Evolutionary conservation across 208 protist species (phyloP), one percentile per base, ranked within the genome.

Genomic region (Crithidia bombi): DNA sequence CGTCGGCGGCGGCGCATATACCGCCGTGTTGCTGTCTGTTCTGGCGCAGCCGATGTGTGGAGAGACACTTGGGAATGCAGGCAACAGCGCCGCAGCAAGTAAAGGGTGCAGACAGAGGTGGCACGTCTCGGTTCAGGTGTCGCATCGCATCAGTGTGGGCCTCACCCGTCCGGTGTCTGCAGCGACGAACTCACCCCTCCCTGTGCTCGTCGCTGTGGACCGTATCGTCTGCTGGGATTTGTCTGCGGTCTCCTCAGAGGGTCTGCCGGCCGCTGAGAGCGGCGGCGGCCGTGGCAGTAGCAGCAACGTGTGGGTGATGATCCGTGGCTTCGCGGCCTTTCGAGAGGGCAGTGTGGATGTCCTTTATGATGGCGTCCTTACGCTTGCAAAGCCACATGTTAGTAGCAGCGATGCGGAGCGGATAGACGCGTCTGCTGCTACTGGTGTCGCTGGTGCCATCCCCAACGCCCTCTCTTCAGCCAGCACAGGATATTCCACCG

Each of bases 341-440:
- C 15, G 9, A 14, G 46, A 66, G 12, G 61, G 47, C 12, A 9
- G 21, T 19, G 61, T 11, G 0, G n/a, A 36, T n/a, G 33, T 25
- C 4, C 30, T 77, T 17, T 33, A 66, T 30, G 38, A 52, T 5
- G 71, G 71, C 30, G 33, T 77, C 46, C 67, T 70, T 33, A 49
- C 44, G 44, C 32, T 71, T 39, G 5, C 33, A 5, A 32, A 19
- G 5, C 35, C 6, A 19, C 32, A 21, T 28, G 2, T n/a, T 4
- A 11, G 28, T 19, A 39, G 15, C 6, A 6, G 32, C 2, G 28
- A 21, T 19, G 52, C 36, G 19, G 19, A 57, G 6, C 5, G 12
- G 3, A 35, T 9, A 10, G 12, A 5, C 21, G 50, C 26, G 5
- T 12, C 50, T 35, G 28, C 11, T 15, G 12, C 26, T 35, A 15